These are phyloP conservation scores for Parastagonospora avenae DNA, from an alignment of 2,329 filamentous ascomycete species.

Conservation along the genomic window DNA sequence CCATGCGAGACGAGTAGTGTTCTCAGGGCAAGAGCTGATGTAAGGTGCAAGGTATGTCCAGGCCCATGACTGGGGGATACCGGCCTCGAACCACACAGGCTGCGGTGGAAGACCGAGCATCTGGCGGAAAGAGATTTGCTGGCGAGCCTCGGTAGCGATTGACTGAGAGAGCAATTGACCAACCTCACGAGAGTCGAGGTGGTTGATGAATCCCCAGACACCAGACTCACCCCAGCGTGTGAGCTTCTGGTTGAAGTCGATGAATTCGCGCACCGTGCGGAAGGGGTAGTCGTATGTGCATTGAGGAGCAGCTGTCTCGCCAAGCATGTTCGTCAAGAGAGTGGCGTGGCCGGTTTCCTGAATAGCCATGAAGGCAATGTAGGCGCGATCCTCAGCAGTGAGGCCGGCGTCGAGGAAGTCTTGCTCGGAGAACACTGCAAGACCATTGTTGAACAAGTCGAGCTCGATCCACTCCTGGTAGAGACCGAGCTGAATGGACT, in stretches of 20 bases:
- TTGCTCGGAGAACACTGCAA: conserved; percentile 69
- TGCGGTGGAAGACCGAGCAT: conserved; percentile 80
- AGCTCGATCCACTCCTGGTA: conserved; percentile 88
- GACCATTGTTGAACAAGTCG: conserved; percentile 78
- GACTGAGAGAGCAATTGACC: conserved; percentile 75
- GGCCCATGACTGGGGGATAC: conserved; percentile 81
- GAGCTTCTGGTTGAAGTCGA: conserved; percentile 86
- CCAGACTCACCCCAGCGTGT: conserved; percentile 80
- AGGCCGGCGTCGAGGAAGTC: conserved; percentile 74
- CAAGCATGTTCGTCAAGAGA: conserved; percentile 77
- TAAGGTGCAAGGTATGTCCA: conserved; percentile 84
- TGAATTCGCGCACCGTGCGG: conserved; percentile 73
- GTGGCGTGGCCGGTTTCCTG: conserved; percentile 82
- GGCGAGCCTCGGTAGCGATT: conserved; percentile 78
- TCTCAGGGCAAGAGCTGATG: conserved; percentile 74
- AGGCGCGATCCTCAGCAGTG: conserved; percentile 68
- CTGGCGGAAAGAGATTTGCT: conserved; percentile 85
- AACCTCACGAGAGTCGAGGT: conserved; percentile 76
- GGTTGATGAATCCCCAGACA: conserved; percentile 79
- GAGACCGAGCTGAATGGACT: conserved; percentile 74
- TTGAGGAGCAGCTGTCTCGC: conserved; percentile 69
- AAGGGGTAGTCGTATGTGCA: conserved; percentile 85
- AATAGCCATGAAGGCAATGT: conserved; percentile 77
- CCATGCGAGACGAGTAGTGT: conserved; percentile 78
- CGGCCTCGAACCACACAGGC: conserved; percentile 81